Base-by-base conservation (phyloP, 148 eudicot species). In the Persicaria maculosa region DNA sequence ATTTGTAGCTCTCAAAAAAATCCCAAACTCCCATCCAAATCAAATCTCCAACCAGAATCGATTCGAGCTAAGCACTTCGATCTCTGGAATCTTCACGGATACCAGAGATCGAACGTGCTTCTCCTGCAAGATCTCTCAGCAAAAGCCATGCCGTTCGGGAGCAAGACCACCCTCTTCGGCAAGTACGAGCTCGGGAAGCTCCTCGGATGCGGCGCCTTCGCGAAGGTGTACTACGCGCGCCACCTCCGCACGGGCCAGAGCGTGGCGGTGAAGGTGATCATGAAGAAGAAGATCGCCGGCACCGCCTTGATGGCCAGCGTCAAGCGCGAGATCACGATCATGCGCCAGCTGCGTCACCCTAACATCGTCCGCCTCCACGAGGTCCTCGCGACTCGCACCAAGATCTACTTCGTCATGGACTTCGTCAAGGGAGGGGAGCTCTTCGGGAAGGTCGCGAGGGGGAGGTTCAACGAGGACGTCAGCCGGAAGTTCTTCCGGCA, bases 341-440 rank as follows among this genome's bases (percentile, higher is more conserved):
- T 91, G 97, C 77, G 87, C 59, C 71, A 85, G 31, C 46, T 89
- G 5, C 80, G 88, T 14, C 94, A 91, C 74, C 90, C 83, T 0
- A 72, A 89, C 73, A 85, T 91, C 57, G 86, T 91, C n/a, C 83
- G 84, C 20, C 78, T 88, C 31, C 53, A 55, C 40, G 97, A 91
- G 71, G 92, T 91, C 2, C 22, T 91, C 2, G 97, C 94, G 1
- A 85, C 87, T 17, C 86, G 86, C 54, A 77, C 86, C 1, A 91
- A 87, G 74, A 82, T 91, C 19, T 91, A 81, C 82, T 89, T 85
- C 80, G 81, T 89, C 44, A 75, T 91, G 78, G 97, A 91, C 7
- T 82, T 82, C 62, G 97, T 89, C 40, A 86, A 85, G 17, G 94
- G 97, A 3, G 97, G 97, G 5, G 94, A 91, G 77, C 78, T 91